A percentile compares a stretch with the other conserved stretches of the same genome.
Evolutionary conservation across 1,139 yeast species (phyloP).

Genomic region (Pichia sp.): DNA sequence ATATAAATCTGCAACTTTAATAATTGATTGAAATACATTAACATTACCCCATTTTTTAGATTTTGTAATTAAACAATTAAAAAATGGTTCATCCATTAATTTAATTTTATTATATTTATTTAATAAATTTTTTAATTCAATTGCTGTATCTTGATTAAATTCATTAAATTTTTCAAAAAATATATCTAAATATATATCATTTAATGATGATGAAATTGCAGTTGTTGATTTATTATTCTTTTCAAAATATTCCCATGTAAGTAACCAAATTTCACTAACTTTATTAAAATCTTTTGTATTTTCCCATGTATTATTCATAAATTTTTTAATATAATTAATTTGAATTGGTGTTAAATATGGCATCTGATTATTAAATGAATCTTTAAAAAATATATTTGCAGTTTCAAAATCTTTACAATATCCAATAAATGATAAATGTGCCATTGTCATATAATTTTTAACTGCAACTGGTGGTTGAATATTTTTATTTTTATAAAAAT

Average conservation of each 20-base stretch:
- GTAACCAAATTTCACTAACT: slow-evolving; percentile 57
- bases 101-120: slow-evolving; percentile 51
- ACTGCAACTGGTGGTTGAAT: slow-evolving; percentile 21
- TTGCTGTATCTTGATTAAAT: slow-evolving; percentile 52
- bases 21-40: slow-evolving; percentile 56
- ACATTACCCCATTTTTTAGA: slow-evolving; percentile 64
- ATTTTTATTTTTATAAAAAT: slow-evolving; percentile 21
- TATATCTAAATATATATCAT: slow-evolving; percentile 60
- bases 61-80: slow-evolving; percentile 70
- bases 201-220: slow-evolving; percentile 57
- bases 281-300: slow-evolving; percentile 51
- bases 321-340: slow-evolving; percentile 65
- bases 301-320: slow-evolving; percentile 57
- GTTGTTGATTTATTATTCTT: slow-evolving; percentile 50
- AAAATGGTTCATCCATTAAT: slow-evolving; percentile 65
- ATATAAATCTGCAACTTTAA: slow-evolving; percentile 56
- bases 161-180: slow-evolving; percentile 57
- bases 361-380: slow-evolving; percentile 56
- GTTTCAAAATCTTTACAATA: slow-evolving; percentile 66
- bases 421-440: slow-evolving; percentile 76
- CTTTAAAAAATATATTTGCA: slow-evolving; percentile 67
- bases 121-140: slow-evolving; percentile 52
- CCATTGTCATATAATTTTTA: slow-evolving; percentile 48
- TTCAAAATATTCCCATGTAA: slow-evolving; percentile 52
- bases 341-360: slow-evolving; percentile 70